Conservation (phyloP, 1,284 basidiomycete genomes). For the Melampsora abietis-canadensis region DNA sequence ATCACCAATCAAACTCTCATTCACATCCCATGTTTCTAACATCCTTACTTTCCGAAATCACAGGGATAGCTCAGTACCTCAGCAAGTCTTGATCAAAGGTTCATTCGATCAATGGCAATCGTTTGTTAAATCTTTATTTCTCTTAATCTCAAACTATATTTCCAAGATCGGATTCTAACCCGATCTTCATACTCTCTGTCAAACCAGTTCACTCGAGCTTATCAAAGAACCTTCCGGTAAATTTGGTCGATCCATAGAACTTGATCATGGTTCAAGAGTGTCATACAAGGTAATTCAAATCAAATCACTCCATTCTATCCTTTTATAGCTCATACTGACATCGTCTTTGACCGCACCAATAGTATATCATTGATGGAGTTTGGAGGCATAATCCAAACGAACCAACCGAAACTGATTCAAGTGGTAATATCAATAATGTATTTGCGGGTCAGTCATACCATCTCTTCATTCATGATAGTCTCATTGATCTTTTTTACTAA, state of each 20-base stretch:
- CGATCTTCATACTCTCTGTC: not conserved
- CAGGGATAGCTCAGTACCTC: conserved; percentile 37
- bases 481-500: not conserved
- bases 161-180: not conserved
- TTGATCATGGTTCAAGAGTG: conserved; percentile 47
- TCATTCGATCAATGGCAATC: conserved; percentile 42
- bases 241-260: conserved; percentile 44
- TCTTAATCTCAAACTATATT: not conserved
- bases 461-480: not conserved
- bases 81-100: conserved; percentile 34
- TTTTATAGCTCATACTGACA: not conserved
- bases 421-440: conserved; percentile 50
- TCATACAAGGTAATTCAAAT: conserved; percentile 48
- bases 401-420: conserved; percentile 46
- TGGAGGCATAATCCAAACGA: conserved; percentile 48
- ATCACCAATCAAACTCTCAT: no score
- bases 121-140: conserved; percentile 2
- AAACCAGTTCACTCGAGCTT: conserved; percentile 36
- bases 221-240: conserved; percentile 46
- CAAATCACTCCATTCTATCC: not conserved
- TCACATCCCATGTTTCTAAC: not conserved
- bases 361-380: conserved; percentile 49
- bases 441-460: conserved; percentile 44
- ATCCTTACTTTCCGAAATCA: not conserved
- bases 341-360: not conserved